phyloP scores from a whole-genome alignment of 345 rosid species.

The Luvunga scandens region DNA sequence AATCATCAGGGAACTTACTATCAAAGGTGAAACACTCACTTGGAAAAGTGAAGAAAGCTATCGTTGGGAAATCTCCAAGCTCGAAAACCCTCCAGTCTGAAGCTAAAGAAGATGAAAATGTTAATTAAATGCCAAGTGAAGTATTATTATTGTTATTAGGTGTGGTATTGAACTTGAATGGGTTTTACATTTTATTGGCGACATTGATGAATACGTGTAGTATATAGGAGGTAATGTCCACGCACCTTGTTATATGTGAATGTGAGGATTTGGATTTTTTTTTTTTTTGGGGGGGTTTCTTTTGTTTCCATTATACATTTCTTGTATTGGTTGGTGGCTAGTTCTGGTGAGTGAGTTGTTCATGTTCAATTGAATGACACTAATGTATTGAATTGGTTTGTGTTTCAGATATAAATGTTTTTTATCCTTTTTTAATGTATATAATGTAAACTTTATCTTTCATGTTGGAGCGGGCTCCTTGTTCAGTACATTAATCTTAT shows the following conservation, averaged over 20 bases:
- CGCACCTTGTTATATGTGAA: constrained; percentile 13
- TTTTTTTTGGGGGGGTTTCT: not conserved
- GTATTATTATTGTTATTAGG: not conserved
- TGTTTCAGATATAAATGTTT: constrained; percentile 3
- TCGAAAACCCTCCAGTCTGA: constrained; percentile 51
- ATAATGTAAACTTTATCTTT: not conserved
- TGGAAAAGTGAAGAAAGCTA: constrained; percentile 79
- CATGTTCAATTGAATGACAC: constrained; percentile 11
- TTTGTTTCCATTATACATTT: constrained; percentile 6
- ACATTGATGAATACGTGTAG: constrained; percentile 18
- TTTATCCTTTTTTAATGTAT: not conserved
- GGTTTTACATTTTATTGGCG: constrained; percentile 11
- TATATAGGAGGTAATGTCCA: constrained; percentile 3
- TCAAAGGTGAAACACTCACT: constrained; percentile 76
- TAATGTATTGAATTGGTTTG: constrained; percentile 20
- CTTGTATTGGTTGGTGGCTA: constrained; percentile 18
- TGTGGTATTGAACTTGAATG: not conserved
- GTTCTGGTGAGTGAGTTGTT: constrained; percentile 22
- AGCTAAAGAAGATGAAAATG: constrained; percentile 44
- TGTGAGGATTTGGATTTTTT: constrained; percentile 14
- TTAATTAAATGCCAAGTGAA: constrained; percentile 31
- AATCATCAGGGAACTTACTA: constrained; percentile 59
- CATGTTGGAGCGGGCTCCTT: not conserved
- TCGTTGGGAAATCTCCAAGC: constrained; percentile 71
- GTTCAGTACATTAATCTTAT: not conserved